Conservation (phyloP, 257 asterid species). For the Catharanthus roseus region DNA sequence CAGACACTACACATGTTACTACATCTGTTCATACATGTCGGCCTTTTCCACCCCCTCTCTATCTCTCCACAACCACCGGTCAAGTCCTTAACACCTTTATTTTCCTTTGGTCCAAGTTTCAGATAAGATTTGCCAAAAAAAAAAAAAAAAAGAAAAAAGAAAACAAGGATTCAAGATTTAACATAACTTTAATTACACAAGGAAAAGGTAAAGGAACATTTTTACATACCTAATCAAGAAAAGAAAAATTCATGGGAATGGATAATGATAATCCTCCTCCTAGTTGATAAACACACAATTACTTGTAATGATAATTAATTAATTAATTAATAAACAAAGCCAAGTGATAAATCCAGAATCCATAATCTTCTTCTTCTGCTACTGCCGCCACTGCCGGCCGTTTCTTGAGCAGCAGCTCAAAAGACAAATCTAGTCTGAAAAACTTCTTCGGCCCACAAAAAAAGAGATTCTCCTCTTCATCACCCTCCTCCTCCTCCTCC, state of each 20-base stretch:
- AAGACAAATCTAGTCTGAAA: background rate
- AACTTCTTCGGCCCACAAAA: constrained; percentile 18
- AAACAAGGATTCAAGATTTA: background rate
- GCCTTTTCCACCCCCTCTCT: background rate
- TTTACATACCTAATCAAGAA: background rate
- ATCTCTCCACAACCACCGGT: background rate
- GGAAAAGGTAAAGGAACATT: background rate
- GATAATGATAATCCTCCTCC: background rate
- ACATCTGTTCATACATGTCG: constrained; percentile 12
- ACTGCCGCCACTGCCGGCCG: background rate
- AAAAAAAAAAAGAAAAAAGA: background rate
- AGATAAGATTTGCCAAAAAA: background rate
- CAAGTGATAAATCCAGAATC: background rate
- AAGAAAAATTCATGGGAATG: background rate
- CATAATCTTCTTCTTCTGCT: background rate
- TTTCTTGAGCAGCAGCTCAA: constrained; percentile 7
- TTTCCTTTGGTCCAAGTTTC: no score
- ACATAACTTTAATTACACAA: background rate
- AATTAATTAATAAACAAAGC: background rate
- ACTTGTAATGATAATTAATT: no score
- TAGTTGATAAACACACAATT: background rate
- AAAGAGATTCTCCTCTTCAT: constrained; percentile 24
- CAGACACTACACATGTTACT: constrained; percentile 16
- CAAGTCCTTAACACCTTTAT: no score
- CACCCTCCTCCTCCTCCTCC: no score